phyloP scores from a whole-genome alignment of 495 filamentous ascomycete genomes.

The Sphaerosporella brunnea region DNA sequence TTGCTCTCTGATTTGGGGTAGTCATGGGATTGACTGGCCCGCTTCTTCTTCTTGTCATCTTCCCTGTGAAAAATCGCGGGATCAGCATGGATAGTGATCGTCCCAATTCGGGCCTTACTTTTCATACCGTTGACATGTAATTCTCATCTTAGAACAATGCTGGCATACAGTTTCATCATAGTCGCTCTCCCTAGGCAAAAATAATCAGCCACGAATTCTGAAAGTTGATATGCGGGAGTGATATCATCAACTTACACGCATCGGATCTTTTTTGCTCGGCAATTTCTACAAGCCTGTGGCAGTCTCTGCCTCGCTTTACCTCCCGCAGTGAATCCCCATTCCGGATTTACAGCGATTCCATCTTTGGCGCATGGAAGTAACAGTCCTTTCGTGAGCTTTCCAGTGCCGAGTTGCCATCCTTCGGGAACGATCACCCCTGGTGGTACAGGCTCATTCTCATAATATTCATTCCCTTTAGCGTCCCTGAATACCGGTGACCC shows the following conservation, averaged over 20 bases:
- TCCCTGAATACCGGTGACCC: constrained; percentile 19
- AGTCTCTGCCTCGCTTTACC: constrained; percentile 24
- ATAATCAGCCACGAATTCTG: constrained; percentile 2
- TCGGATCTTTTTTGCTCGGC: constrained; percentile 25
- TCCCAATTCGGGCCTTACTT: constrained; percentile 16
- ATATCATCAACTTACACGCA: constrained; percentile 26
- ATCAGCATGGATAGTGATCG: constrained; percentile 4
- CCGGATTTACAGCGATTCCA: constrained; percentile 24
- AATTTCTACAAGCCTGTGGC: constrained; percentile 23
- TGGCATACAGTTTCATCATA: constrained; percentile 20
- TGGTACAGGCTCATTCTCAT: constrained; percentile 21
- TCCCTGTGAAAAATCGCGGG: constrained; percentile 12
- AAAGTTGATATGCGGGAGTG: too few species aligned
- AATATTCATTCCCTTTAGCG: constrained; percentile 17
- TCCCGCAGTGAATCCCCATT: constrained; percentile 26
- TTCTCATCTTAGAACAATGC: constrained; percentile 23
- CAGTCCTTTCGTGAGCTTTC: constrained; percentile 23
- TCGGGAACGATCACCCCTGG: constrained; percentile 15
- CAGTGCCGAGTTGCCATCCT: constrained; percentile 21
- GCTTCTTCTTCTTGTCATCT: constrained; percentile 23
- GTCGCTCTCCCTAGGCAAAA: constrained; percentile 3
- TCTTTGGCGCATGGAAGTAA: constrained; percentile 19
- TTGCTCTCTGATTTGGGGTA: constrained; percentile 6
- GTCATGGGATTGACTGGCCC: constrained; percentile 4
- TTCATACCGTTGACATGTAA: constrained; percentile 17